Base-by-base conservation (phyloP, 306 rosid genomes). In the Crotalaria pallida region DNA sequence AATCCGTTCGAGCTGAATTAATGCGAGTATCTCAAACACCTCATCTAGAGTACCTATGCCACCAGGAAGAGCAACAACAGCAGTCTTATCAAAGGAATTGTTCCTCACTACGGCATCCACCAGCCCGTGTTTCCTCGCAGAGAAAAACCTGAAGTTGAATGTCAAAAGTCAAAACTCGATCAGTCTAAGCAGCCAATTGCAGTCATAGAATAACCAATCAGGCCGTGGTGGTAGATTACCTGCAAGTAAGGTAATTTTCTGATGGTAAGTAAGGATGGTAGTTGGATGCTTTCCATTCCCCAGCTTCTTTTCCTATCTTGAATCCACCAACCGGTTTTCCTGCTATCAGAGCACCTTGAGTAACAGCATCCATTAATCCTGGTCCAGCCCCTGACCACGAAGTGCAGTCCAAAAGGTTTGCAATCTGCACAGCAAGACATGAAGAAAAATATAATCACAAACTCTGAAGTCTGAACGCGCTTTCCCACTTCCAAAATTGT, bases 381-480 rank as follows among this genome's bases (percentile, higher is more conserved):
- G 98, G 98, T 73, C 98, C 98, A 21, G 74, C 96, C 53, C 97
- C 97, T 19, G 92, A 72, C 98, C 98, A 94, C 10, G 98, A 67
- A 51, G 98, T 90, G 78, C 97, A 88, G 45, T 84, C 87, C 88
- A 94, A 70, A 76, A 94, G 97, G 49, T 68, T 84, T 53, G 92
- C 91, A 73, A 90, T 77, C 98, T 94, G 87, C 40, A 0, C 40
- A 49, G 12, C 11, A 79, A 57, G 29, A 52, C 67, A 41, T 19
- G 16, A 16, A 2, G 65, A 21, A 21, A 76, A 27, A 18, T 8
- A 57, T 43, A 49, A 52, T 18, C 36, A 53, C 3, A 38, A 59
- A 61, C 58, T 75, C 72, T 18, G 16, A 36, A 34, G 4, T n/a
- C n/a, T n/a, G n/a, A n/a, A 65, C 69, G 67, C 50, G 19, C 23